Conservation (phyloP, 2,329 filamentous ascomycete genomes). For the Stylonectria norvegica region DNA sequence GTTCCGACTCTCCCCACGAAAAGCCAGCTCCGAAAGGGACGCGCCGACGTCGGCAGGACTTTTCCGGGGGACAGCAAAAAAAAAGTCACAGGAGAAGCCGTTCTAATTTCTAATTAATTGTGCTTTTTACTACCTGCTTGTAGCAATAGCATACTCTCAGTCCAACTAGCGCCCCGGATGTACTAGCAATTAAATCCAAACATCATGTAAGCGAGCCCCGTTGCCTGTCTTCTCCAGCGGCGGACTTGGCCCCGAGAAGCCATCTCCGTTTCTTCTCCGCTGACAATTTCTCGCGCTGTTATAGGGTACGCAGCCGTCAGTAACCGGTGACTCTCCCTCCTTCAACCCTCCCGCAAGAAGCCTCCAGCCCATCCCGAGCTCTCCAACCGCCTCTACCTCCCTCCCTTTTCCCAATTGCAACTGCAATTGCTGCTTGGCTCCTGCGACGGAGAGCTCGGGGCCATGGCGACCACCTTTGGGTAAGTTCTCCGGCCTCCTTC, state of each 20-base stretch:
- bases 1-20: conserved; percentile 6
- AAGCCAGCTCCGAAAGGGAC: conserved; percentile 5
- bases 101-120: too few relatives aligned
- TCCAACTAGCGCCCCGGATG: too few relatives aligned
- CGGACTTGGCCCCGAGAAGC: too few relatives aligned
- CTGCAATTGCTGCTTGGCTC: not conserved
- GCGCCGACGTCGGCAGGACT: conserved; percentile 26
- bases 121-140: too few relatives aligned
- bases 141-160: too few relatives aligned
- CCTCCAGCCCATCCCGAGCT: not conserved
- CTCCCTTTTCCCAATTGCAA: not conserved
- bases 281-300: conserved; percentile 27
- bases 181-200: too few relatives aligned
- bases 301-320: conserved; percentile 30
- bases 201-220: too few relatives aligned
- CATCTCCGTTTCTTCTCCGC: conserved; percentile 6
- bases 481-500: conserved; percentile 14
- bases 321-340: not conserved
- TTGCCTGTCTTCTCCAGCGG: too few relatives aligned
- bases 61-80: conserved; percentile 10
- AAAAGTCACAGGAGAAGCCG: too few relatives aligned
- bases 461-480: conserved; percentile 37
- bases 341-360: not conserved
- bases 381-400: not conserved
- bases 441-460: conserved; percentile 4